Percentiles rank a stretch among this genome's conserved stretches.
phyloP scores from a whole-genome alignment of 768 basidiomycete genomes.

The Udeniomyces megalosporus region DNA sequence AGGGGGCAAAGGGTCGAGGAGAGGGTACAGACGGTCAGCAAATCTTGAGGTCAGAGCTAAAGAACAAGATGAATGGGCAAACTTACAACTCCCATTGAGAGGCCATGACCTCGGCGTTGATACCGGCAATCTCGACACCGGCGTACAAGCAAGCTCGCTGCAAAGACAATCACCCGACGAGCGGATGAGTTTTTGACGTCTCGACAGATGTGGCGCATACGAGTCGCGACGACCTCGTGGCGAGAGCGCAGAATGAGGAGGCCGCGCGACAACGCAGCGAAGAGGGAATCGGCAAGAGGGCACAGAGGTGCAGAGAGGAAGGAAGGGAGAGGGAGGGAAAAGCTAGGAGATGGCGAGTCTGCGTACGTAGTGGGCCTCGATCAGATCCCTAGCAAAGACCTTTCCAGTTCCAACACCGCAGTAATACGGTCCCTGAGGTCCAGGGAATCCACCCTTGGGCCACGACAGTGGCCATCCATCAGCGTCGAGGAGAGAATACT shows the following conservation, averaged over 20 bases:
- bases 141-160: conserved; percentile 57
- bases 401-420: conserved; percentile 99
- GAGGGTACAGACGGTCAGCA: neutral
- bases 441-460: conserved; percentile 99
- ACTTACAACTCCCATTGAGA: conserved; percentile 99
- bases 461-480: conserved; percentile 85
- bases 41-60: neutral
- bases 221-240: neutral
- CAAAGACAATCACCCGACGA: conserved; percentile 2
- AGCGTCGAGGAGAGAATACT: conserved; percentile 90
- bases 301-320: too few species aligned
- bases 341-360: conserved; percentile 4
- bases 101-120: conserved; percentile 99
- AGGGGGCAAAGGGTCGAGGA: neutral
- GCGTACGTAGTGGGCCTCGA: conserved; percentile 79
- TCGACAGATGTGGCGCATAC: neutral
- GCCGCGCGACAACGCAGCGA: too few species aligned
- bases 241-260: conserved; percentile 10
- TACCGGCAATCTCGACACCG: conserved; percentile 94
- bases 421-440: conserved; percentile 94
- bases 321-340: too few species aligned
- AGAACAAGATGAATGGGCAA: conserved; percentile 69
- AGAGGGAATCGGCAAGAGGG: too few species aligned
- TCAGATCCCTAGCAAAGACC: conserved; percentile 94
- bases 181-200: neutral